These are phyloP conservation scores for Globisporangium spiculum DNA, from an alignment of 352 stramenopile species.

Conservation along the genomic window DNA sequence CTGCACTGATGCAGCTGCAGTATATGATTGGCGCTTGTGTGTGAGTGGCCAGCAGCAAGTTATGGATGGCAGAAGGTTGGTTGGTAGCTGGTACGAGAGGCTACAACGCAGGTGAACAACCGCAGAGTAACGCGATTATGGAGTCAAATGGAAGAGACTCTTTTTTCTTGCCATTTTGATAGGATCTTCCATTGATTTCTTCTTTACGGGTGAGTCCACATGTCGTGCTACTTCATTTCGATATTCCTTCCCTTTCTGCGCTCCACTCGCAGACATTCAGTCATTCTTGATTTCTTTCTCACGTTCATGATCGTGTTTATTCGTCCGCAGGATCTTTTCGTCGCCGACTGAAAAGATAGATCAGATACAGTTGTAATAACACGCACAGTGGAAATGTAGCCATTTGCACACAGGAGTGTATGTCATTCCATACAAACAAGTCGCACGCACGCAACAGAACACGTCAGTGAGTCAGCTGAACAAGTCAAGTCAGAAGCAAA, in stretches of 20 bases:
- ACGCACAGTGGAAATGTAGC: neutral
- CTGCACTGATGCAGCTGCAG: neutral
- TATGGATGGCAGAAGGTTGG: neutral
- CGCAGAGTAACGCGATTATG: neutral
- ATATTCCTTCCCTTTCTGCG: neutral
- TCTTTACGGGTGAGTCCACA: neutral
- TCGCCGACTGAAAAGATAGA: slow-evolving; percentile 1
- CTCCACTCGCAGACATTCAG: neutral
- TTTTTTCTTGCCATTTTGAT: neutral
- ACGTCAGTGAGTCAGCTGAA: slow-evolving; percentile 2
- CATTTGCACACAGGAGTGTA: neutral
- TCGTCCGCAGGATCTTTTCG: slow-evolving; percentile 7
- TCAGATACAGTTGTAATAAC: neutral
- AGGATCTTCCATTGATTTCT: neutral
- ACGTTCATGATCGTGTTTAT: neutral
- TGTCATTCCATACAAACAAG: neutral
- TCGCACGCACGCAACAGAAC: neutral
- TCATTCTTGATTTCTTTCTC: neutral
- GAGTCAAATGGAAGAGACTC: neutral
- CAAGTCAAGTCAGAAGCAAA: neutral
- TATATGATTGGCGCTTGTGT: neutral
- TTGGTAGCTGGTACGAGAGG: neutral
- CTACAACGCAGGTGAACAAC: neutral
- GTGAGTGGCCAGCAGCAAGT: neutral
- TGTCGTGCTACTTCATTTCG: neutral